Conservation (phyloP, 306 rosid genomes). For the Dalbergia cochinchinensis region DNA sequence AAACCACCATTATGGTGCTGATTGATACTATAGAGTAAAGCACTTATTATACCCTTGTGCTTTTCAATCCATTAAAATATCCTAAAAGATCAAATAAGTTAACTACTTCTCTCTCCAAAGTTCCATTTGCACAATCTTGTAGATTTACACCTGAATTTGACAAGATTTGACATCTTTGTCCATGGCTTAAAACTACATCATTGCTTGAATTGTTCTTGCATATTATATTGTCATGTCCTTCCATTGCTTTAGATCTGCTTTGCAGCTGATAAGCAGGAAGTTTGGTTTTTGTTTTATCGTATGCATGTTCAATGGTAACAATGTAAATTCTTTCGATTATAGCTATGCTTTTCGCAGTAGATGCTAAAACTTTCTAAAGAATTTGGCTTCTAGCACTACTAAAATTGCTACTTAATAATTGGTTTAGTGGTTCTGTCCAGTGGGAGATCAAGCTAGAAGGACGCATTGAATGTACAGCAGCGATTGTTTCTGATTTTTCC, state of each 20-base stretch:
- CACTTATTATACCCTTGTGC: neutral
- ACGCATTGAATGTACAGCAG: conserved; percentile 87
- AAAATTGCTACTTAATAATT: conserved; percentile 56
- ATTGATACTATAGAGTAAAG: neutral
- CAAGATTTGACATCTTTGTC: conserved; percentile 3
- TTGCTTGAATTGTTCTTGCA: neutral
- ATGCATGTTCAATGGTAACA: conserved; percentile 18
- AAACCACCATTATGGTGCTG: conserved; percentile 18
- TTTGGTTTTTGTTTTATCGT: conserved; percentile 2
- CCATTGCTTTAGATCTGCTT: conserved; percentile 14
- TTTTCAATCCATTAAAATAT: conserved; percentile 8
- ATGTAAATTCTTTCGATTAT: neutral
- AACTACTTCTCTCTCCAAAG: neutral
- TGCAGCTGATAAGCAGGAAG: conserved; percentile 18
- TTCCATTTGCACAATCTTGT: neutral
- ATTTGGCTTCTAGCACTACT: conserved; percentile 35
- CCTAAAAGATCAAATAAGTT: neutral
- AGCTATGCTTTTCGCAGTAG: neutral
- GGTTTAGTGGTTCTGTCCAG: conserved; percentile 85
- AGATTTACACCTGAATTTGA: neutral
- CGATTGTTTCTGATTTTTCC: conserved; percentile 76
- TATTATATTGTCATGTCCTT: neutral
- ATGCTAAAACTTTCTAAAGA: conserved; percentile 32
- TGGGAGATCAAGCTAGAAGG: conserved; percentile 91
- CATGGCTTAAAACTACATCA: neutral